Percentiles rank a stretch among this genome's conserved stretches.
These are phyloP conservation scores for Pseudomonodictys pantanalensis DNA, from an alignment of 495 filamentous ascomycete species.

Conservation along the genomic window DNA sequence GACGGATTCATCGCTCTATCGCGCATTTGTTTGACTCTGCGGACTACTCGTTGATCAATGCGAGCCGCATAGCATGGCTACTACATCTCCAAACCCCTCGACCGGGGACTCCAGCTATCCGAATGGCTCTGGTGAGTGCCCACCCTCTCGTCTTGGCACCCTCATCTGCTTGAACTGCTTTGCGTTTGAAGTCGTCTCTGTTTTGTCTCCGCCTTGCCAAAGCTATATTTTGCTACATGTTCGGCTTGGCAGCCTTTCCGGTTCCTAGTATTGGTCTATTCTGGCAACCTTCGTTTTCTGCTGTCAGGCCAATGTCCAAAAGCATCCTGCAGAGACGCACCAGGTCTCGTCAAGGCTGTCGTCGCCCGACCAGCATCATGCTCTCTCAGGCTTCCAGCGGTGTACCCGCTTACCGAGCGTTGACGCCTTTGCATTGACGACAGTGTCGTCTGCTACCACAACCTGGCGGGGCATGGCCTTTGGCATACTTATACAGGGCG, in stretches of 20 bases:
- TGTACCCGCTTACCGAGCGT: constrained; percentile 12
- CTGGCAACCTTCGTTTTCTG: constrained; percentile 1
- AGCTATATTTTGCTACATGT: constrained; percentile 1
- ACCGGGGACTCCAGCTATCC: constrained; percentile 18
- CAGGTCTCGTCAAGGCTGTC: constrained; percentile 21
- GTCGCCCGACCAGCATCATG: constrained; percentile 16
- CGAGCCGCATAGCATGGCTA: constrained; percentile 33
- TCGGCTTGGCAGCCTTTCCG: constrained; percentile 10
- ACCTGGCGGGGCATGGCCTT: not conserved
- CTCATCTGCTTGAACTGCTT: constrained; percentile 16
- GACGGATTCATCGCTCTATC: not conserved
- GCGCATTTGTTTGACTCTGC: not conserved
- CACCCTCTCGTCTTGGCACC: constrained; percentile 2
- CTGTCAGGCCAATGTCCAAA: constrained; percentile 16
- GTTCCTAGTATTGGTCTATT: constrained; percentile 13
- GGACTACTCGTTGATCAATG: constrained; percentile 29
- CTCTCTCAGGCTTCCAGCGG: constrained; percentile 2
- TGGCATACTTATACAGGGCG: constrained; percentile 24
- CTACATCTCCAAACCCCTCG: constrained; percentile 31
- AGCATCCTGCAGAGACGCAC: constrained; percentile 18
- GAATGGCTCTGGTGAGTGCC: constrained; percentile 34
- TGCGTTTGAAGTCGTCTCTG: constrained; percentile 22
- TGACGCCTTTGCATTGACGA: constrained; percentile 16
- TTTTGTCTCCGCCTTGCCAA: constrained; percentile 19
- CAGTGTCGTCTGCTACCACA: not conserved